Percentiles rank a stretch among this genome's conserved stretches.
phyloP scores from a whole-genome alignment of 23 red algal species.

The Rhodosorus marinus region DNA sequence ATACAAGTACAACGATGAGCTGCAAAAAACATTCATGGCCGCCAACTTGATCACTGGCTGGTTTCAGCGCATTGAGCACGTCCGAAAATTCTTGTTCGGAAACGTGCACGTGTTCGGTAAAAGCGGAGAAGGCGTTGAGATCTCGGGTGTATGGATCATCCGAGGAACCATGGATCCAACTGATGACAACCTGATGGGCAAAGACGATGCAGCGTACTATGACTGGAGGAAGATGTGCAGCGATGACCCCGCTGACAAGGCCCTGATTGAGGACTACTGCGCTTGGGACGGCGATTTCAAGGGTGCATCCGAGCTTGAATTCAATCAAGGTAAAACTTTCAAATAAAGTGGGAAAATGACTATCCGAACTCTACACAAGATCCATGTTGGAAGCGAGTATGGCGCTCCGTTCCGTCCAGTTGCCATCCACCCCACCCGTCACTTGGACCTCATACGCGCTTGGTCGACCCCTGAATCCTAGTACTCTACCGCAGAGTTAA shows the following conservation, averaged over 20 bases:
- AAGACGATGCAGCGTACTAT: constrained; percentile 13
- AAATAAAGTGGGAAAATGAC: no score
- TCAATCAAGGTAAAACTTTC: constrained; percentile 25
- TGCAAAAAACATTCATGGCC: constrained; percentile 31
- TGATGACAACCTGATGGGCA: constrained; percentile 1
- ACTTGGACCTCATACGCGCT: no score
- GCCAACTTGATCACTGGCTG: constrained; percentile 32
- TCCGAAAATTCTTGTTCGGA: constrained; percentile 31
- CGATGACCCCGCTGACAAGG: constrained; percentile 1
- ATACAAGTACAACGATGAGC: constrained; percentile 27
- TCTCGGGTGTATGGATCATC: constrained; percentile 16
- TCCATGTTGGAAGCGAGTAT: no score
- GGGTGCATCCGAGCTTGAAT: constrained; percentile 1
- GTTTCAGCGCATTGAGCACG: constrained; percentile 32
- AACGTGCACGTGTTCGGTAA: constrained; percentile 19
- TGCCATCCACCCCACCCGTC: no score
- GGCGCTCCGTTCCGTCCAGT: no score
- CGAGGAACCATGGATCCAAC: constrained; percentile 4
- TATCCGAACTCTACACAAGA: no score
- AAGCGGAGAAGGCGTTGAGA: constrained; percentile 8
- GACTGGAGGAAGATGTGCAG: constrained; percentile 12
- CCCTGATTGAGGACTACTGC: constrained; percentile 26
- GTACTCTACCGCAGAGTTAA: no score
- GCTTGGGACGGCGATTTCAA: constrained; percentile 40
- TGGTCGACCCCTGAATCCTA: no score